Evolutionary conservation across 345 rosid genomes (phyloP).

Genomic region (Rhodomyrtus tomentosa): DNA sequence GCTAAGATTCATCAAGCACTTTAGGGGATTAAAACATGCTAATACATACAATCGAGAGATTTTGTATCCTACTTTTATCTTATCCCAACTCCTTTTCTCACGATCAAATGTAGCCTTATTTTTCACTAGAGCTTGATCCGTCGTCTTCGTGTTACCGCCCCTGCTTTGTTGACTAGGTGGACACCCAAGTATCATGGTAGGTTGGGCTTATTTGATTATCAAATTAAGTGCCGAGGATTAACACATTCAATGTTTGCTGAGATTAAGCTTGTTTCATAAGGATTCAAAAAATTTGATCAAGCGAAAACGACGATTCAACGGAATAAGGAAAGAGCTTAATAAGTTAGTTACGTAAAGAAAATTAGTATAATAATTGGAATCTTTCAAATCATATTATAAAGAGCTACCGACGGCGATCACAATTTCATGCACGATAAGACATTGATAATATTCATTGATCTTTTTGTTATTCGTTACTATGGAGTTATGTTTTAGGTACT

Average conservation of each 20-base stretch:
- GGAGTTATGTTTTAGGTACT: background rate
- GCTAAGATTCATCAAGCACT: background rate
- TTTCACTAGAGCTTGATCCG: background rate
- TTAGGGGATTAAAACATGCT: background rate
- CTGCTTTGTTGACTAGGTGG: background rate
- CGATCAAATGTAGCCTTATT: background rate
- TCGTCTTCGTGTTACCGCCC: background rate
- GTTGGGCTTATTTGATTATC: background rate
- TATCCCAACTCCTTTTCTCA: fast-evolving
- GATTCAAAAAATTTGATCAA: background rate
- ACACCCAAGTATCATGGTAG: background rate
- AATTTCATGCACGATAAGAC: background rate
- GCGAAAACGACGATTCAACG: background rate
- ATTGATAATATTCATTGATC: background rate
- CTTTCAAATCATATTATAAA: background rate
- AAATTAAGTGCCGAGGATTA: background rate
- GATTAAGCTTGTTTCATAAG: background rate
- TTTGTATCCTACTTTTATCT: background rate
- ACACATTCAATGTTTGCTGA: background rate
- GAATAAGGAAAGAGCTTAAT: background rate
- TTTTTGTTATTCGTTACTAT: background rate
- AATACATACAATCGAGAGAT: background rate
- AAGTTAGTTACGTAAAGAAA: background rate
- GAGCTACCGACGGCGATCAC: background rate
- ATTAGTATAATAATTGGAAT: background rate